Conservation (phyloP, 164 flowering plant species). For the Houttuynia cordata region DNA sequence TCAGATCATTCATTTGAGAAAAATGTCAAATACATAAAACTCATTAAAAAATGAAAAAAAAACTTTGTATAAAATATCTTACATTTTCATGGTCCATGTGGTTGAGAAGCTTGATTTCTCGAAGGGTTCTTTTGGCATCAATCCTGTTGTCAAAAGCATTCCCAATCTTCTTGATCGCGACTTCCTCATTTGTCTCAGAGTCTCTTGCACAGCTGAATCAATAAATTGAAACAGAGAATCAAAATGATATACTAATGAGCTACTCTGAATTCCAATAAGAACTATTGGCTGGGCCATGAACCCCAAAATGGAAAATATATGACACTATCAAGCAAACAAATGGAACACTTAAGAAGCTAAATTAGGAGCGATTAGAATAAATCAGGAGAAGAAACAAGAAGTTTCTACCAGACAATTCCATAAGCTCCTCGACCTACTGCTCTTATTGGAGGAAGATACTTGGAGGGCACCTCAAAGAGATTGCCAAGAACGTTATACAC, state of each 20-base stretch:
- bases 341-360: background rate
- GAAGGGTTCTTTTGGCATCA: slow-evolving; percentile 69
- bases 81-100: slow-evolving; percentile 85
- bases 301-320: too few species aligned
- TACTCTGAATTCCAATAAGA: background rate
- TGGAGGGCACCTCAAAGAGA: slow-evolving; percentile 48
- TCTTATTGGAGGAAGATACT: slow-evolving; percentile 53
- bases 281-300: too few species aligned
- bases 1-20: background rate
- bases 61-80: background rate
- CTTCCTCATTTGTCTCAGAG: slow-evolving; percentile 62
- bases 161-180: slow-evolving; percentile 70
- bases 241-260: background rate
- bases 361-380: background rate
- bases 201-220: slow-evolving; percentile 45
- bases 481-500: slow-evolving; percentile 49
- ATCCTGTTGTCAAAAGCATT: slow-evolving; percentile 72
- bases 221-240: background rate
- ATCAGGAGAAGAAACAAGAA: background rate
- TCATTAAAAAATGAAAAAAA: background rate
- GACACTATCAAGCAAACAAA: too few species aligned
- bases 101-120: slow-evolving; percentile 68
- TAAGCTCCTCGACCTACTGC: slow-evolving; percentile 73
- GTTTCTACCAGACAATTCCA: slow-evolving; percentile 57
- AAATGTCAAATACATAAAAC: too few species aligned